Evolutionary conservation across 2,329 filamentous ascomycete genomes (phyloP).

Genomic region (Sporothrix schenckii): DNA sequence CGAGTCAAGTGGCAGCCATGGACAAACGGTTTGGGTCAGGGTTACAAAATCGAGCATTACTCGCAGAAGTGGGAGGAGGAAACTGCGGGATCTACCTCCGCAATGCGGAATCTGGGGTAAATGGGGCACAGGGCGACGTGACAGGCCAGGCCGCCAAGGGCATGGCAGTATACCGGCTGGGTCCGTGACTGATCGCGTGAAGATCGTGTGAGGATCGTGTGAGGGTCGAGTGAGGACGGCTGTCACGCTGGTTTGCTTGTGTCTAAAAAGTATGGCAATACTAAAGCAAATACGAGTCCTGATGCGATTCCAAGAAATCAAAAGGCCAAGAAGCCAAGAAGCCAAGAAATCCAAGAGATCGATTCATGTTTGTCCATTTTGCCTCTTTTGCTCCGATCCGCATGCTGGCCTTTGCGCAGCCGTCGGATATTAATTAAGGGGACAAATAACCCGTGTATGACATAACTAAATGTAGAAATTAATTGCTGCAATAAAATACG

Average conservation of each 20-base stretch:
- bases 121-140: background rate
- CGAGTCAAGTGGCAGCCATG: background rate
- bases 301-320: background rate
- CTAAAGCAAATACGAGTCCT: background rate
- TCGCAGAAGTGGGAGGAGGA: background rate
- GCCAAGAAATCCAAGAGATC: background rate
- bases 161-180: background rate
- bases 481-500: background rate
- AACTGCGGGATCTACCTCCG: slow-evolving; percentile 10
- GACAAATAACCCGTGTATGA: background rate
- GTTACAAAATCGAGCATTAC: background rate
- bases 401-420: background rate
- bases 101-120: slow-evolving; percentile 26
- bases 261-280: background rate
- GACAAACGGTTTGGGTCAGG: background rate
- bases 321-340: background rate
- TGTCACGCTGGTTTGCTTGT: background rate
- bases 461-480: background rate
- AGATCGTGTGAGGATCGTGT: too few relatives aligned
- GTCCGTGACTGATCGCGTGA: background rate
- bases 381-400: background rate
- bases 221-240: too few relatives aligned
- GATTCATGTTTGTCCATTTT: background rate
- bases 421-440: slow-evolving; percentile 17
- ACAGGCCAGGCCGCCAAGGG: background rate